A percentile compares a stretch with the other conserved stretches of the same genome.
phyloP scores from a whole-genome alignment of 2,329 filamentous ascomycete genomes.

The Microsporum ferrugineum region DNA sequence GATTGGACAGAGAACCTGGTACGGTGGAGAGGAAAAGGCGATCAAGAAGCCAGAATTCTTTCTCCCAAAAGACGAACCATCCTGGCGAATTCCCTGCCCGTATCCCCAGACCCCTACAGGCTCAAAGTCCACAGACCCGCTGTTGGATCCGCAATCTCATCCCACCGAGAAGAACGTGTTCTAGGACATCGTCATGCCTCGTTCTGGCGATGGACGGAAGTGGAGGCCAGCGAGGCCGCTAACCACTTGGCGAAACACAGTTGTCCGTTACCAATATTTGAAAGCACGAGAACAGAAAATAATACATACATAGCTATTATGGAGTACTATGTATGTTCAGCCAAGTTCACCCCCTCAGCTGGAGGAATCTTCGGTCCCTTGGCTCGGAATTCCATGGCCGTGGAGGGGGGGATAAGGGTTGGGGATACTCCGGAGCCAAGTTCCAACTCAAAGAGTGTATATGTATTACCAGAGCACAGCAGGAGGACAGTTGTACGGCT shows the following conservation, averaged over 20 bases:
- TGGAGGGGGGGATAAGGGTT: not conserved
- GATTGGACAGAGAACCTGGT: constrained; percentile 2
- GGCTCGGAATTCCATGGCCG: not conserved
- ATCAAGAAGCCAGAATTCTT: not conserved
- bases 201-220: not conserved
- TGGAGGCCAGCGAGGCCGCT: not conserved
- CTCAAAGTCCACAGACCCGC: not conserved
- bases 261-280: not conserved
- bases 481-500: not conserved
- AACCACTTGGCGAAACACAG: not conserved
- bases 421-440: not conserved
- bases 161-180: not conserved
- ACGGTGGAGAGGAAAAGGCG: not conserved
- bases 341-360: not conserved
- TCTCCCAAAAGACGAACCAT: not conserved
- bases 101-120: not conserved
- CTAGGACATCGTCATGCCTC: not conserved
- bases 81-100: not conserved
- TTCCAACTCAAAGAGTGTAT: not conserved
- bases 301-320: too few species aligned
- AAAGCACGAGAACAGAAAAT: too few species aligned
- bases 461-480: not conserved
- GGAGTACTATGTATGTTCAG: not conserved
- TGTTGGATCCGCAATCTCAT: not conserved
- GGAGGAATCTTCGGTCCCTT: not conserved